phyloP scores from a whole-genome alignment of 176 grass and related monocot genomes.

The Oryza officinalis region DNA sequence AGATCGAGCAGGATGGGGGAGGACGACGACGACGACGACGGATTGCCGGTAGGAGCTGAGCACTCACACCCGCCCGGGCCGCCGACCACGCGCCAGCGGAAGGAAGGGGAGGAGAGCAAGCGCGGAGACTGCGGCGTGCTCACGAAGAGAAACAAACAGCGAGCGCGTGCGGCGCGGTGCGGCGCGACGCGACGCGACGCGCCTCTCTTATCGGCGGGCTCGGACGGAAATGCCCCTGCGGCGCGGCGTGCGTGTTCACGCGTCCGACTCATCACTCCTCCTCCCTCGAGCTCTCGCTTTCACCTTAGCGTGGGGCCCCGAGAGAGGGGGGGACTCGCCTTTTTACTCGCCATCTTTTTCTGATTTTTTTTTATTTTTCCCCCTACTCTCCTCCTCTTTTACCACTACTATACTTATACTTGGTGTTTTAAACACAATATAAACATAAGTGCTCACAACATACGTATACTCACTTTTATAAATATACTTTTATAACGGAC shows the following conservation, averaged over 20 bases:
- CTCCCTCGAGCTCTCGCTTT: neutral
- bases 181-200: neutral
- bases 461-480: no score
- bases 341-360: neutral
- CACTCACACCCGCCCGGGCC: no score
- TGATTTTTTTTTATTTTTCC: neutral
- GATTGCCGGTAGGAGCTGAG: no score
- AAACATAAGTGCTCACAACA: no score
- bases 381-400: neutral
- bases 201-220: slow-evolving; percentile 10
- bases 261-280: no score
- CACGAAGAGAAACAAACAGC: neutral
- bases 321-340: neutral
- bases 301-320: no score
- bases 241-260: neutral
- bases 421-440: no score
- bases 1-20: neutral
- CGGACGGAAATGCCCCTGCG: slow-evolving; percentile 34
- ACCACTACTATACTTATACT: no score
- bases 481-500: no score
- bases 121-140: neutral
- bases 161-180: neutral
- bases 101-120: neutral
- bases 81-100: no score
- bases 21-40: no score